phyloP scores from a whole-genome alignment of 345 rosid genomes.

The Lepidium aucheri region DNA sequence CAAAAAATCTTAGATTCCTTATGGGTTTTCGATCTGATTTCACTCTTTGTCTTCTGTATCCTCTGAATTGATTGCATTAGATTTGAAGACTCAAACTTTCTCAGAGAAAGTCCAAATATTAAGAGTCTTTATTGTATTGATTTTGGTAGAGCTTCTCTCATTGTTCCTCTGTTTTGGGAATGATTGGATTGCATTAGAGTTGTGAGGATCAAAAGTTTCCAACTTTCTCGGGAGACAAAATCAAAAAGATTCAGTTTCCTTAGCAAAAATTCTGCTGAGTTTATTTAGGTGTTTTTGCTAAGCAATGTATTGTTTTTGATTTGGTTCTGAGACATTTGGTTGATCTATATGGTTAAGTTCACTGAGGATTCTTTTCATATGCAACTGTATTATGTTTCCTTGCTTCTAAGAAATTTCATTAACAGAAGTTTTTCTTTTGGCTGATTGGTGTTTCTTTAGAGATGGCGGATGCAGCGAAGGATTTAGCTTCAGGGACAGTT shows the following conservation, averaged over 20 bases:
- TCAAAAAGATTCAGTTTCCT: neutral
- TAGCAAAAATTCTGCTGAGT: neutral
- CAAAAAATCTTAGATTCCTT: neutral
- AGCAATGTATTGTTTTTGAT: neutral
- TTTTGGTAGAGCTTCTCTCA: neutral
- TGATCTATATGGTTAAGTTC: neutral
- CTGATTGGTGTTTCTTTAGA: conserved; percentile 16
- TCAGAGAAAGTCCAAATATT: neutral
- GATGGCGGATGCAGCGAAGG: conserved; percentile 93
- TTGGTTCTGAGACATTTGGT: neutral
- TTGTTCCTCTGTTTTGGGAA: neutral
- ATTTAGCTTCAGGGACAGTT: conserved; percentile 77
- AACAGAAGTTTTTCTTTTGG: neutral
- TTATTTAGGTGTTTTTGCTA: neutral
- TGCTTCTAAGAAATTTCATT: neutral
- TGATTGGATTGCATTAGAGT: neutral
- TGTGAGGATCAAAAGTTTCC: neutral
- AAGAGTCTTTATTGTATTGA: neutral
- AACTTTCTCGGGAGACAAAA: neutral
- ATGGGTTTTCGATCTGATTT: neutral
- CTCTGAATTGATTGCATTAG: neutral
- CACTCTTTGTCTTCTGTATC: neutral
- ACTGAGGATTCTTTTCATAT: neutral
- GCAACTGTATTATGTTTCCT: neutral
- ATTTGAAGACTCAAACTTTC: conserved; percentile 7